These are phyloP conservation scores for Massariosphaeria phaeospora DNA, from an alignment of 495 filamentous ascomycete genomes.

Conservation along the genomic window DNA sequence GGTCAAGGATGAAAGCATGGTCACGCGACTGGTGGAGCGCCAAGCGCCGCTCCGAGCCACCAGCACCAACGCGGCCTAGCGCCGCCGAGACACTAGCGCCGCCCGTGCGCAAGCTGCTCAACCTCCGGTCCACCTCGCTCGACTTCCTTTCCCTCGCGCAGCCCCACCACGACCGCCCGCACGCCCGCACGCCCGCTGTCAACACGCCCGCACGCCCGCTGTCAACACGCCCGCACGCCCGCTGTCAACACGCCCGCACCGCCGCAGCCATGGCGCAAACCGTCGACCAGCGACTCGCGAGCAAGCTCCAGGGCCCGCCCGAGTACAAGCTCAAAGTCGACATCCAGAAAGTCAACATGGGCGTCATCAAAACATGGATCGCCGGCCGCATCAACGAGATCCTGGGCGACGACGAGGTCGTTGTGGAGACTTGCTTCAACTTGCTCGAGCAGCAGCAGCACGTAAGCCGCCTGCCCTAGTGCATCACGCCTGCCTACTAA, in stretches of 20 bases:
- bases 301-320: slow-evolving; percentile 85
- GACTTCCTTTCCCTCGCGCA: neutral
- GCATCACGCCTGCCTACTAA: slow-evolving; percentile 8
- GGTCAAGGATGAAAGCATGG: too few species aligned
- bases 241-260: neutral
- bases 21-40: too few species aligned
- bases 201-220: neutral
- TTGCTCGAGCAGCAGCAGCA: slow-evolving; percentile 73
- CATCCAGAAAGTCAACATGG: slow-evolving; percentile 92
- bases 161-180: too few species aligned
- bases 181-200: too few species aligned
- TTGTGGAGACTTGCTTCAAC: slow-evolving; percentile 88
- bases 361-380: slow-evolving; percentile 99
- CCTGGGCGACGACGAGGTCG: slow-evolving; percentile 85
- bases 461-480: slow-evolving; percentile 51
- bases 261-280: slow-evolving; percentile 28
- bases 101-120: neutral
- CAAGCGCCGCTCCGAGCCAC: too few species aligned
- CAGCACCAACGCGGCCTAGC: neutral
- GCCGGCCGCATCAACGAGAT: slow-evolving; percentile 79
- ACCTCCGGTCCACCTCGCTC: slow-evolving; percentile 3
- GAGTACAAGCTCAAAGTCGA: slow-evolving; percentile 96
- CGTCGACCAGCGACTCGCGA: slow-evolving; percentile 80
- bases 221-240: neutral
- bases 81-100: neutral